Evolutionary conservation across 306 rosid genomes (phyloP).

Genomic region (Acmispon strigosus): DNA sequence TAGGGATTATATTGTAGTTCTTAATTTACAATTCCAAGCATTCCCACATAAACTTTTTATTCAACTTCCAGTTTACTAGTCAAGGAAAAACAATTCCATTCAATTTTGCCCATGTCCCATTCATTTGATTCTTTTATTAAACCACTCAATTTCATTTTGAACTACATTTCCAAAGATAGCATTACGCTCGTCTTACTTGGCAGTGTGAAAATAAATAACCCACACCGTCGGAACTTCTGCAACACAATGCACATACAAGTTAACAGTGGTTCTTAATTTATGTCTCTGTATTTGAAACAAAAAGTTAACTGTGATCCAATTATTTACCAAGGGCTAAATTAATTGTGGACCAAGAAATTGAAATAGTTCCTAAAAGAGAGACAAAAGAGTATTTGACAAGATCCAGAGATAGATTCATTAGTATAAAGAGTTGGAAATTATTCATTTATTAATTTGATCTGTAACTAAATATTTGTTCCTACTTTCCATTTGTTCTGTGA

Average conservation of each 20-base stretch:
- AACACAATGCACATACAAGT: neutral
- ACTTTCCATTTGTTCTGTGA: neutral
- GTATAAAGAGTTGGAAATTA: neutral
- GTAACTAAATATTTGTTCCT: neutral
- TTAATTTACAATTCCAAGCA: neutral
- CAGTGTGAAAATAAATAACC: neutral
- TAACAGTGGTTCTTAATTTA: neutral
- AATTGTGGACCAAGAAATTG: neutral
- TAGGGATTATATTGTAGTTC: neutral
- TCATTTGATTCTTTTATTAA: neutral
- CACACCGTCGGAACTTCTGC: neutral
- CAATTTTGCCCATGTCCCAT: neutral
- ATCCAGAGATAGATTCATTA: neutral
- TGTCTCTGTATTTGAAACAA: neutral
- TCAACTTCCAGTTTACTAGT: neutral
- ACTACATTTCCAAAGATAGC: neutral
- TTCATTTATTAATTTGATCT: neutral
- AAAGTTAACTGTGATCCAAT: neutral
- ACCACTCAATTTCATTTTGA: neutral
- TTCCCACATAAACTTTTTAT: neutral
- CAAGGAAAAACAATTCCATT: neutral
- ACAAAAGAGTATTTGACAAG: neutral
- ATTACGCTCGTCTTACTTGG: neutral
- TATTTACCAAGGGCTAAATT: neutral
- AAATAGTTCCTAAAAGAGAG: neutral